Evolutionary conservation across 1,284 basidiomycete species (phyloP), one percentile per base, ranked within the genome.

Genomic region (Leccinum subatratum): DNA sequence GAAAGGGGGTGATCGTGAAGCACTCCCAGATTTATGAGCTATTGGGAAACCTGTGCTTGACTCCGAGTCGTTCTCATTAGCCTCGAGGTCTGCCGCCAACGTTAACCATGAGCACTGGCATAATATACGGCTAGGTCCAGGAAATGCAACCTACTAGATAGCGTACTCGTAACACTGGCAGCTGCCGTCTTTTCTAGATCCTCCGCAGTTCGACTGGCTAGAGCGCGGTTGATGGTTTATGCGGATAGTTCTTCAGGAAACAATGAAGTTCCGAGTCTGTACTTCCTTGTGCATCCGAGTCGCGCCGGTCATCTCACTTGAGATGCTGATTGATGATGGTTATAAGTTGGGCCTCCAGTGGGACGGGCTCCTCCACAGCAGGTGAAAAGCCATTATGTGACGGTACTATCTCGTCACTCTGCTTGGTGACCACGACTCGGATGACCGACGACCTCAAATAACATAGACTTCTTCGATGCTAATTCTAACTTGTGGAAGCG

Each of bases 141-240:
- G 57, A 61, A 51, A 66, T 25, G 57, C 57, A 32, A 82, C 89
- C 69, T 72, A 93, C 91, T 91, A 3, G 89, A 90, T 63, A 93
- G 74, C 0, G 91, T 92, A 72, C 90, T 86, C 20, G 89, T 85
- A 28, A 93, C 91, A n/a, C n/a, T n/a, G n/a, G n/a, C n/a, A 6
- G 88, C 91, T 28, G 85, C 88, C 65, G 87, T 84, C 70, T 91
- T 80, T 73, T 94, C 93, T 69, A 90, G 84, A 73, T 95, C 93
- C 73, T 95, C 93, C 6, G 90, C 90, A 18, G 92, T 92, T 66
- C 94, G 85, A 74, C 86, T 93, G 0, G 92, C 91, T 25, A 94
- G 77, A 6, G 92, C 92, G 65, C 92, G 85, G 51, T 87, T 91
- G 72, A 94, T 93, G 72, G n/a, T n/a, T n/a, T n/a, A n/a, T n/a